Evolutionary conservation across 169 alveolate genomes (phyloP).

Genomic region (Eimeria acervulina): DNA sequence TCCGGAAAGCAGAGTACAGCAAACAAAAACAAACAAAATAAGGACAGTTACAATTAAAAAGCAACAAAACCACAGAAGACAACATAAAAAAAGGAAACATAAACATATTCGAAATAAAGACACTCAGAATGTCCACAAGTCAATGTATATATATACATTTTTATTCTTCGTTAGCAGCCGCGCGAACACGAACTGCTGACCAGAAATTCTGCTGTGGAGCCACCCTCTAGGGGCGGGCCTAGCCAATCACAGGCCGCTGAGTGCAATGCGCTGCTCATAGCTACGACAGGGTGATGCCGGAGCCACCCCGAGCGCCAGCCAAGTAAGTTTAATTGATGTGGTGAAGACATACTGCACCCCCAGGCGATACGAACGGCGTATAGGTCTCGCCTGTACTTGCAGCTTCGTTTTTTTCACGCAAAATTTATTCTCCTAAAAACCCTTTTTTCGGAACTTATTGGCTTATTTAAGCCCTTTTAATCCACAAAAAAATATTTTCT

Average conservation of each 20-base stretch:
- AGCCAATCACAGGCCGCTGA: constrained; percentile 97
- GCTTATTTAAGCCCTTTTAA: not conserved
- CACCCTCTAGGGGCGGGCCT: constrained; percentile 96
- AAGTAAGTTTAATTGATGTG: constrained; percentile 93
- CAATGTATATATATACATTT: not conserved
- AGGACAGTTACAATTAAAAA: too few relatives aligned
- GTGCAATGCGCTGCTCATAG: constrained; percentile 98
- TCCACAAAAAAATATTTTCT: not conserved
- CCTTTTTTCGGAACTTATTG: not conserved
- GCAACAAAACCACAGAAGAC: too few relatives aligned
- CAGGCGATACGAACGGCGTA: not conserved
- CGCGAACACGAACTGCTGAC: constrained; percentile 90
- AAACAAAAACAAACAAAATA: too few relatives aligned
- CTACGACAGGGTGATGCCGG: constrained; percentile 98
- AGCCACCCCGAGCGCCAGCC: constrained; percentile 99
- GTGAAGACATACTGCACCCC: not conserved
- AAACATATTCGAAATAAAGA: too few relatives aligned
- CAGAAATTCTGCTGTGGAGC: constrained; percentile 97
- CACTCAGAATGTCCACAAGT: too few relatives aligned
- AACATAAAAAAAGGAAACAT: too few relatives aligned
- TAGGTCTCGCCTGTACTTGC: not conserved
- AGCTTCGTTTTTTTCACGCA: not conserved
- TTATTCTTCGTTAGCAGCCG: constrained; percentile 88
- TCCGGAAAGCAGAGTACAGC: too few relatives aligned
- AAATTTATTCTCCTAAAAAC: not conserved